A percentile compares a stretch with the other conserved stretches of the same genome.
Evolutionary conservation across 2,329 filamentous ascomycete species (phyloP).

Genomic region (Fusarium citri): DNA sequence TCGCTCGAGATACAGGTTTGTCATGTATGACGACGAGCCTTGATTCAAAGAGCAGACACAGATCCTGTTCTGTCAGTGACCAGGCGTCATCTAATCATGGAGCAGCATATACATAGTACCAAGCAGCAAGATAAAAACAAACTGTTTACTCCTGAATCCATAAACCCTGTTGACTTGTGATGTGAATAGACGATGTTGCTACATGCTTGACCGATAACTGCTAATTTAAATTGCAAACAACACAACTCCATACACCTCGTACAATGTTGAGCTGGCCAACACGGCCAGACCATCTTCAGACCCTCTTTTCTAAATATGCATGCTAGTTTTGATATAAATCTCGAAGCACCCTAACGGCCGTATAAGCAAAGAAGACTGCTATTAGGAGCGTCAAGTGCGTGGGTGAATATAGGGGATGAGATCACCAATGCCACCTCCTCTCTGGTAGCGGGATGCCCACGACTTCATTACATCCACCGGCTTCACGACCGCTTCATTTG

Average conservation of each 20-base stretch:
- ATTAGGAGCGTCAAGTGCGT: slow-evolving; percentile 28
- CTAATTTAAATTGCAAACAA: slow-evolving; percentile 25
- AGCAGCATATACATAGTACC: background rate
- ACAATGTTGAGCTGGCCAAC: slow-evolving; percentile 13
- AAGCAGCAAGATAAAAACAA: background rate
- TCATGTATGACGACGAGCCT: background rate
- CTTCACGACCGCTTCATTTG: background rate
- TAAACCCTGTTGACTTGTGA: background rate
- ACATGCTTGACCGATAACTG: slow-evolving; percentile 28
- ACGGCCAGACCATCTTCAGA: slow-evolving; percentile 19
- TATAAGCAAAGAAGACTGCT: slow-evolving; percentile 32
- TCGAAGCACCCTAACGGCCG: slow-evolving; percentile 18
- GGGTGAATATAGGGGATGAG: slow-evolving; percentile 25
- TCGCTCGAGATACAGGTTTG: background rate
- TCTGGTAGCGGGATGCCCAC: background rate
- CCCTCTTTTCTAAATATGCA: slow-evolving; percentile 22
- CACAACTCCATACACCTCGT: slow-evolving; percentile 31
- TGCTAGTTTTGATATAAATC: slow-evolving; percentile 30
- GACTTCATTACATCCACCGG: slow-evolving; percentile 3
- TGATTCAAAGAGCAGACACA: background rate
- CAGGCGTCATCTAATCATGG: background rate
- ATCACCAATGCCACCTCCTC: slow-evolving; percentile 17
- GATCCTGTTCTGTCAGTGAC: background rate
- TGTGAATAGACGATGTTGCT: slow-evolving; percentile 21
- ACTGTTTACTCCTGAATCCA: background rate